Evolutionary conservation across 2,329 filamentous ascomycete genomes (phyloP).

Genomic region (Colletotrichum orchidophilum): DNA sequence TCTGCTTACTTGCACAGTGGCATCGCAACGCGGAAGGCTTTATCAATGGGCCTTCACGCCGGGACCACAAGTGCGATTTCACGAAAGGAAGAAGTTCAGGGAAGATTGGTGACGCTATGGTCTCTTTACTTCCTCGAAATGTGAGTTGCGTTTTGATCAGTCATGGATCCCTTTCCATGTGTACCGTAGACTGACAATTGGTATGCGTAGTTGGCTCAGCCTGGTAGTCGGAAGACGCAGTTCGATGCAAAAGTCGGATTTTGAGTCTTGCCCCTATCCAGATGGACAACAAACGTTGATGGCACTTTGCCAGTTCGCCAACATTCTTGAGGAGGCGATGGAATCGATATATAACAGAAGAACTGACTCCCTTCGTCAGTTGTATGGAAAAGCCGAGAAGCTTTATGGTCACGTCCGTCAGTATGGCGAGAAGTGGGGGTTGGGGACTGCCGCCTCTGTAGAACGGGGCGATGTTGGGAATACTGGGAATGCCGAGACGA

Average conservation of each 20-base stretch:
- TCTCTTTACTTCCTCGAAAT: constrained; percentile 41
- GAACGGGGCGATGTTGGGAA: constrained; percentile 8
- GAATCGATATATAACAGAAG: constrained; percentile 39
- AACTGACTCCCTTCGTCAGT: constrained; percentile 39
- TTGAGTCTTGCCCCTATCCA: constrained; percentile 19
- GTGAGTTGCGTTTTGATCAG: background rate
- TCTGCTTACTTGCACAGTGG: constrained; percentile 41
- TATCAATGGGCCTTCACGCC: constrained; percentile 41
- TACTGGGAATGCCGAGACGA: constrained; percentile 23
- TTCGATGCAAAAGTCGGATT: constrained; percentile 21
- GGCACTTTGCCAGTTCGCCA: constrained; percentile 26
- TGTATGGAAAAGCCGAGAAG: constrained; percentile 37
- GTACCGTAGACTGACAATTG: background rate
- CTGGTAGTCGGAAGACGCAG: constrained; percentile 22
- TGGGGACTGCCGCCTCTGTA: background rate
- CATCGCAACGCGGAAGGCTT: constrained; percentile 39
- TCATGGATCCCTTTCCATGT: too few relatives aligned
- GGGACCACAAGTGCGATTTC: constrained; percentile 35
- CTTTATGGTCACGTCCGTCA: constrained; percentile 9
- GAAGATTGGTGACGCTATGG: constrained; percentile 40
- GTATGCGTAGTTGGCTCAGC: constrained; percentile 7
- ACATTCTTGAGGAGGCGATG: constrained; percentile 18
- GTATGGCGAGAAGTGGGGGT: constrained; percentile 22
- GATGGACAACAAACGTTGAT: constrained; percentile 20
- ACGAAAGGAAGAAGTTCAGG: constrained; percentile 36